These are phyloP conservation scores for Cutaneotrichosporon cutaneum DNA, from an alignment of 1,284 basidiomycete species.

Conservation along the genomic window DNA sequence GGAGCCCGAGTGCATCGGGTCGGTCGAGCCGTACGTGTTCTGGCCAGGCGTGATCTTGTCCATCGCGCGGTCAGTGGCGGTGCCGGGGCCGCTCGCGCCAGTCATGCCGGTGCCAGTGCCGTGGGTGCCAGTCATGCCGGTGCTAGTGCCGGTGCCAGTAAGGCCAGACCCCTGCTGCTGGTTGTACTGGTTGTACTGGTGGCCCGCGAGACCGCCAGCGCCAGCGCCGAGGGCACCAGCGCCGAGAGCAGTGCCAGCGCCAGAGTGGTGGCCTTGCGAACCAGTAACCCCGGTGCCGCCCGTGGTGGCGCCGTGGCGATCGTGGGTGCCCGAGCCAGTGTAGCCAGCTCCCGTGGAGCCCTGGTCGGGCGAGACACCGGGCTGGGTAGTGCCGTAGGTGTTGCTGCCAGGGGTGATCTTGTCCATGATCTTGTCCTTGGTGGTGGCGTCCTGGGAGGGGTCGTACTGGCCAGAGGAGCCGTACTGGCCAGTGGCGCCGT, in stretches of 20 bases:
- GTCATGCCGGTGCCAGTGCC: slow-evolving; percentile 3
- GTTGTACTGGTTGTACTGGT: no score
- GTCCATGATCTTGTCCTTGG: not conserved
- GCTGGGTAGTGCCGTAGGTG: no score
- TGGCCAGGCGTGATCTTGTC: not conserved
- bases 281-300: not conserved
- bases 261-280: not conserved
- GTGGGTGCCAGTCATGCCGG: not conserved
- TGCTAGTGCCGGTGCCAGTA: no score
- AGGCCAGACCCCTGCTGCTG: no score
- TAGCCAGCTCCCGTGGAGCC: not conserved
- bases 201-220: no score
- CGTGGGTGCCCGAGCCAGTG: not conserved
- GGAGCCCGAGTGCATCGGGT: not conserved
- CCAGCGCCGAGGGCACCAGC: no score
- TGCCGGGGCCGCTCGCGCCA: not conserved
- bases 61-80: not conserved
- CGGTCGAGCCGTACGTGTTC: not conserved
- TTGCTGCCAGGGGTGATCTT: no score
- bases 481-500: not conserved
- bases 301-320: not conserved
- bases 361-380: no score
- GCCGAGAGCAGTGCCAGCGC: not conserved
- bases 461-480: not conserved
- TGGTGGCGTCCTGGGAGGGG: not conserved